phyloP scores from a whole-genome alignment of 306 rosid genomes.

The Clitoria ternatea region DNA sequence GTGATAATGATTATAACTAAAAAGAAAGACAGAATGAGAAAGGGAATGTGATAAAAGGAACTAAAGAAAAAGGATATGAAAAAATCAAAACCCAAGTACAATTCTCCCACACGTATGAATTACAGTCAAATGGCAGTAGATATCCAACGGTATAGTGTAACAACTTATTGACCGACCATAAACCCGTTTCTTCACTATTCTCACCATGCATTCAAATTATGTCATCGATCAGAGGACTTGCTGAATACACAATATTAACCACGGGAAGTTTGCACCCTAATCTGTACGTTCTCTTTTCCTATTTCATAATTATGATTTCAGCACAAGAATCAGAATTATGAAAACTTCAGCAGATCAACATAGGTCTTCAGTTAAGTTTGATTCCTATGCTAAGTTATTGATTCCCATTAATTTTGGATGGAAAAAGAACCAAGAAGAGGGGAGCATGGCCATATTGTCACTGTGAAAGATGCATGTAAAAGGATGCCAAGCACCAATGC shows the following conservation, averaged over 20 bases:
- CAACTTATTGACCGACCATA: constrained; percentile 49
- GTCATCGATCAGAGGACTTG: constrained; percentile 33
- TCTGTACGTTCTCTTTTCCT: constrained; percentile 35
- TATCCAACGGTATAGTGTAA: too few relatives aligned
- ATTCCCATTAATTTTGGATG: not conserved
- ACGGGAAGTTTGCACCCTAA: constrained; percentile 19
- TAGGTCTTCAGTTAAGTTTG: not conserved
- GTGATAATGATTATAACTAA: too few relatives aligned
- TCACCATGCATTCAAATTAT: constrained; percentile 38
- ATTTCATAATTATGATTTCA: not conserved
- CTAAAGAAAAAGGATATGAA: too few relatives aligned
- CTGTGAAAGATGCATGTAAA: not conserved
- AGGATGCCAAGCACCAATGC: not conserved
- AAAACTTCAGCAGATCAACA: not conserved
- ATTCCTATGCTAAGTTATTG: not conserved
- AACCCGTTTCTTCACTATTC: constrained; percentile 55
- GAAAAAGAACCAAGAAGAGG: not conserved
- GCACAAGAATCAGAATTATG: not conserved
- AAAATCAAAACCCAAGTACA: too few relatives aligned
- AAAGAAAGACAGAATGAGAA: too few relatives aligned
- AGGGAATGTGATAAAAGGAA: too few relatives aligned
- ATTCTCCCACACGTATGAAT: too few relatives aligned
- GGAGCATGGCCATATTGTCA: not conserved
- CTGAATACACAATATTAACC: constrained; percentile 20
- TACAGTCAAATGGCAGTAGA: too few relatives aligned